A percentile compares a stretch with the other conserved stretches of the same genome.
phyloP scores from a whole-genome alignment of 352 stramenopile species.

The Pythium periplocum region DNA sequence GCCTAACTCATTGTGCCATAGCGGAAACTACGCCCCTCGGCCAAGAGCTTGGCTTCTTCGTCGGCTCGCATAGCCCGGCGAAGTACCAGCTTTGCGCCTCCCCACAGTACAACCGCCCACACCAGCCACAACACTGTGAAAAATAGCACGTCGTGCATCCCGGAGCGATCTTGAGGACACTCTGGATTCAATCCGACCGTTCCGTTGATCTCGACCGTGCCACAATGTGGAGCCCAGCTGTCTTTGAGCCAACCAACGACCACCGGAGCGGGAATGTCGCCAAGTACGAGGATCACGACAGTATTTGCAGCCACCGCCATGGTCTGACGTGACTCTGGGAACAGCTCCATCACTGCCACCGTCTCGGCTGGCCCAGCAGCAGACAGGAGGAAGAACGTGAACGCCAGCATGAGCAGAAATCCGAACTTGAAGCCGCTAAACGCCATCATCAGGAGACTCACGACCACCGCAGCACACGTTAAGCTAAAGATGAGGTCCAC shows the following conservation, averaged over 20 bases:
- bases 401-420: conserved; percentile 49
- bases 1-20: no score
- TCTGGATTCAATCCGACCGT: conserved; percentile 38
- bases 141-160: conserved; percentile 47
- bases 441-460: conserved; percentile 38
- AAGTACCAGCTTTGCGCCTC: conserved; percentile 11
- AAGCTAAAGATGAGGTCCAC: conserved; percentile 41
- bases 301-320: conserved; percentile 82
- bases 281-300: conserved; percentile 82
- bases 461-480: conserved; percentile 34
- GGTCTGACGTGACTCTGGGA: conserved; percentile 58
- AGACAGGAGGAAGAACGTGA: conserved; percentile 56
- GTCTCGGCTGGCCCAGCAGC: conserved; percentile 45
- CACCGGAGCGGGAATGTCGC: conserved; percentile 87
- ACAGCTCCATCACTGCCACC: conserved; percentile 70
- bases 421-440: conserved; percentile 26
- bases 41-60: no score
- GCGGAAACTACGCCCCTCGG: no score
- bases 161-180: conserved; percentile 35
- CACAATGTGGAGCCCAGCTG: conserved; percentile 70
- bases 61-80: not conserved
- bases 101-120: conserved; percentile 56
- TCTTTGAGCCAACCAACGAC: conserved; percentile 87
- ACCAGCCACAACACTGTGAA: conserved; percentile 52
- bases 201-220: conserved; percentile 38